A percentile compares a stretch with the other conserved stretches of the same genome.
phyloP scores from a whole-genome alignment of 352 stramenopile genomes.

The Pythium phragmitis region DNA sequence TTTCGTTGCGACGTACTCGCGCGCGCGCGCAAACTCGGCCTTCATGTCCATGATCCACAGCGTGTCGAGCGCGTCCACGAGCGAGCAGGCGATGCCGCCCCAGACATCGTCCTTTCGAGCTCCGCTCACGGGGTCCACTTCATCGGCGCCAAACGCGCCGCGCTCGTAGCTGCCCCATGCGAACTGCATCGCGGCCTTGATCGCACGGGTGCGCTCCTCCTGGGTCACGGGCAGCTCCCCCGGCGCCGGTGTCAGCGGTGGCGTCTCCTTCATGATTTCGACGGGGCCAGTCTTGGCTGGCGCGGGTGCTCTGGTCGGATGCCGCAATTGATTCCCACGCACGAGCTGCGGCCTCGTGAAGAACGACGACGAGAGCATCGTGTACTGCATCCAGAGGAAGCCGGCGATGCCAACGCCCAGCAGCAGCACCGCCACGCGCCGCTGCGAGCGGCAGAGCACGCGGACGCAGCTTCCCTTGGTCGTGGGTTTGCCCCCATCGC shows the following conservation, averaged over 20 bases:
- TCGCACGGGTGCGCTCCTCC: slow-evolving; percentile 38
- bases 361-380: slow-evolving; percentile 40
- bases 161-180: slow-evolving; percentile 91
- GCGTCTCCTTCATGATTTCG: slow-evolving; percentile 4
- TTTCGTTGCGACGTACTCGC: slow-evolving; percentile 81
- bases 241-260: background rate
- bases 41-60: slow-evolving; percentile 96
- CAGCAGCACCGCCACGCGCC: background rate
- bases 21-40: slow-evolving; percentile 90
- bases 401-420: slow-evolving; percentile 18
- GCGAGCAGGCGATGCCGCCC: slow-evolving; percentile 88
- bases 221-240: slow-evolving; percentile 22
- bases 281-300: too few species aligned
- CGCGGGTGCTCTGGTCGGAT: background rate
- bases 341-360: slow-evolving; percentile 12
- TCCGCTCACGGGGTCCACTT: slow-evolving; percentile 86
- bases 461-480: background rate
- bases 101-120: slow-evolving; percentile 77
- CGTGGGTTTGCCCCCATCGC: background rate
- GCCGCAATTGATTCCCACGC: background rate
- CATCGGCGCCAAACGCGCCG: slow-evolving; percentile 95
- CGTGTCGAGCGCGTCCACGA: slow-evolving; percentile 96
- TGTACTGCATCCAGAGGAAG: slow-evolving; percentile 60
- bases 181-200: slow-evolving; percentile 71
- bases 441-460: slow-evolving; percentile 14